Evolutionary conservation across 2,329 filamentous ascomycete species (phyloP).

Genomic region (Alternaria viburni): DNA sequence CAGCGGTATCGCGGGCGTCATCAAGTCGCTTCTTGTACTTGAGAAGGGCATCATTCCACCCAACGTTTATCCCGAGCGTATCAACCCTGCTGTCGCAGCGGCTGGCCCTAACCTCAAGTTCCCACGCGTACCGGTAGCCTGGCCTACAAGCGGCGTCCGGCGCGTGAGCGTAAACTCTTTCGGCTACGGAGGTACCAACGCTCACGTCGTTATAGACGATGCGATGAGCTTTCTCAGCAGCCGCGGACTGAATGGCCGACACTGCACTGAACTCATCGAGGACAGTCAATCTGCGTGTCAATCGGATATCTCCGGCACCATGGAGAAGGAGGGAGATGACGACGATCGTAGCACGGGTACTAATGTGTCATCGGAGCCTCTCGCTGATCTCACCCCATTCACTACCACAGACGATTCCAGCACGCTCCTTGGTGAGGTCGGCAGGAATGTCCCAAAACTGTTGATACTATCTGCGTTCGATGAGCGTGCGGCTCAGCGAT

Average conservation of each 20-base stretch:
- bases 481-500: constrained; percentile 8
- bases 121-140: constrained; percentile 8
- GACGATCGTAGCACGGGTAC: neutral
- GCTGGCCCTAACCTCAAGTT: constrained; percentile 15
- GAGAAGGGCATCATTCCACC: constrained; percentile 36
- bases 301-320: neutral
- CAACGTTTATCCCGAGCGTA: constrained; percentile 18
- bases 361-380: neutral
- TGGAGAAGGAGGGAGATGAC: neutral
- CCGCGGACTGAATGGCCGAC: neutral
- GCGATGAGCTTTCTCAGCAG: constrained; percentile 6
- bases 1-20: constrained; percentile 44
- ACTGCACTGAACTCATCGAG: neutral
- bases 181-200: constrained; percentile 35
- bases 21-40: constrained; percentile 49
- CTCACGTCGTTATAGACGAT: constrained; percentile 27
- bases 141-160: constrained; percentile 16
- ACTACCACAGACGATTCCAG: neutral
- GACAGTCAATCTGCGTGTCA: neutral
- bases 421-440: neutral
- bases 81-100: constrained; percentile 32
- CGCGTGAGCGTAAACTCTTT: constrained; percentile 36
- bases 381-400: neutral
- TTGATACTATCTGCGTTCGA: constrained; percentile 13
- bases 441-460: neutral